Evolutionary conservation across 352 stramenopile genomes (phyloP), one percentile per base, ranked within the genome.

Genomic region (Pilasporangium apinafurcum): DNA sequence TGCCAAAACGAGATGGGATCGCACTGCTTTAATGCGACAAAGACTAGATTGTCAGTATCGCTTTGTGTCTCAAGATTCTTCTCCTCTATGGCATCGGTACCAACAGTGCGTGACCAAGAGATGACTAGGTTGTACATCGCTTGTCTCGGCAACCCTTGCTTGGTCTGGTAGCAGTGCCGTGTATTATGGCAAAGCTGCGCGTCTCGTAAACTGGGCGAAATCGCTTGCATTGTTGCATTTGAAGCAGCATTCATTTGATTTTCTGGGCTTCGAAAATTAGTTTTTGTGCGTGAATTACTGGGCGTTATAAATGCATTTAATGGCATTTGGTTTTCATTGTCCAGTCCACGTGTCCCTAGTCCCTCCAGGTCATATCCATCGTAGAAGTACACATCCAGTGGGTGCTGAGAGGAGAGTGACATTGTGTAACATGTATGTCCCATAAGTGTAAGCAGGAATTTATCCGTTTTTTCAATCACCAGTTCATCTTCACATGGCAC

Each of bases 301-400:
- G 36, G 14, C 36, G 26, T 24, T 7, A 24, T 24, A 24, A 41
- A 24, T 7, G 18, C n/a, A n/a, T n/a, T n/a, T n/a, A n/a, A n/a
- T n/a, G n/a, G n/a, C n/a, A n/a, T n/a, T n/a, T n/a, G n/a, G n/a
- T n/a, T n/a, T n/a, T n/a, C n/a, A n/a, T n/a, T n/a, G n/a, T n/a
- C n/a, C n/a, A n/a, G n/a, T n/a, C n/a, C n/a, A n/a, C n/a, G n/a
- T n/a, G n/a, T n/a, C n/a, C n/a, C n/a, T n/a, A n/a, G n/a, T n/a
- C n/a, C n/a, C n/a, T n/a, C n/a, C 27, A 27, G 43, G 53, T 51
- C 38, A 51, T 55, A 44, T 36, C 26, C 47, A 37, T 79, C 68
- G 53, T 80, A 80, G 39, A 84, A 77, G 24, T 59, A 67, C 36
- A 76, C 68, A 30, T 82, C 65, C 14, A 85, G 50, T 24, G 68